Percentiles rank a stretch among this genome's conserved stretches.
Evolutionary conservation across 2,329 filamentous ascomycete species (phyloP).

Genomic region (Xylariaceae sp.): DNA sequence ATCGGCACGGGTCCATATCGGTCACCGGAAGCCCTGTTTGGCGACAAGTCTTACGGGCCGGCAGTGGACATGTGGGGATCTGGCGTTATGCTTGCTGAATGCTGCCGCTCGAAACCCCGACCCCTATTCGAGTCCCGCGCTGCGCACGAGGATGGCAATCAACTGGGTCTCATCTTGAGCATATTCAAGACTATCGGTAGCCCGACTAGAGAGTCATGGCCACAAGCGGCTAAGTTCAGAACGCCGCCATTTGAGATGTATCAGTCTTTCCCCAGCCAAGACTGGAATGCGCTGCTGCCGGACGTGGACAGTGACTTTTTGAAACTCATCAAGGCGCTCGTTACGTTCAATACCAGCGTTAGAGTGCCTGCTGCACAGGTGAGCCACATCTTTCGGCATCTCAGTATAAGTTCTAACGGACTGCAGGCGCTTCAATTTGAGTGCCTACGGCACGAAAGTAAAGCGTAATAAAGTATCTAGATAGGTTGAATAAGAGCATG

Average conservation of each 20-base stretch:
- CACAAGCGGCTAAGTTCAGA: slow-evolving; percentile 64
- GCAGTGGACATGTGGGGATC: slow-evolving; percentile 86
- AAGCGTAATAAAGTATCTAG: too few relatives aligned
- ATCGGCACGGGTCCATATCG: slow-evolving; percentile 91
- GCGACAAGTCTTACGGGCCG: slow-evolving; percentile 65
- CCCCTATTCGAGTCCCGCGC: slow-evolving; percentile 77
- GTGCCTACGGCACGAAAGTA: too few relatives aligned
- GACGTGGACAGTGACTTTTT: slow-evolving; percentile 53
- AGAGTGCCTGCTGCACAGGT: slow-evolving; percentile 65
- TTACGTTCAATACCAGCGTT: slow-evolving; percentile 66
- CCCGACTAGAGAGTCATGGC: slow-evolving; percentile 76
- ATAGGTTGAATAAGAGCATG: too few relatives aligned
- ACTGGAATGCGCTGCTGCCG: slow-evolving; percentile 69
- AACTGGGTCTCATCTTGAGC: slow-evolving; percentile 83
- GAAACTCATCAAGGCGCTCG: slow-evolving; percentile 62
- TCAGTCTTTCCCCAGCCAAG: slow-evolving; percentile 61
- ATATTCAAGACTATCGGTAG: slow-evolving; percentile 92
- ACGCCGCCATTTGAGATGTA: slow-evolving; percentile 90
- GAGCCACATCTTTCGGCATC: too few relatives aligned
- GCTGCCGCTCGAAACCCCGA: slow-evolving; percentile 45
- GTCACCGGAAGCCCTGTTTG: slow-evolving; percentile 86
- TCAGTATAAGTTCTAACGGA: too few relatives aligned
- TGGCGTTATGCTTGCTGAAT: slow-evolving; percentile 81
- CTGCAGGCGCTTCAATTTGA: too few relatives aligned
- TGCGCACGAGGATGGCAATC: slow-evolving; percentile 75